Percentiles rank a stretch among this genome's conserved stretches.
Evolutionary conservation across 192 early-diverging fungal genomes (phyloP).

Genomic region (Linnemannia exigua): DNA sequence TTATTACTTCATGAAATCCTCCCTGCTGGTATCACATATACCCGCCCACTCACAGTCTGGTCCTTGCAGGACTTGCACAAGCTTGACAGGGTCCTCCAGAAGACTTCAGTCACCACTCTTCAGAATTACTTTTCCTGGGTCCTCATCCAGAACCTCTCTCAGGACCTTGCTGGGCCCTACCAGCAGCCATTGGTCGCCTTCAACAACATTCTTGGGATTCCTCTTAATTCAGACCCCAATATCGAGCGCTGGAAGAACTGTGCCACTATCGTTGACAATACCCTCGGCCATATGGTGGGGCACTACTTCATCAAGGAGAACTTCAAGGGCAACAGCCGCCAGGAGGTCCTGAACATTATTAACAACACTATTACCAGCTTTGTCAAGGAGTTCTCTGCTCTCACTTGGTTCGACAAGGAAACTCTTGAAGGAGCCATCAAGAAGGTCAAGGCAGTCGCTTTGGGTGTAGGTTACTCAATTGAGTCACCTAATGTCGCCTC

Average conservation of each 20-base stretch:
- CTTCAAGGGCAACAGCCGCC: slow-evolving; percentile 44
- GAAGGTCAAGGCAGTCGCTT: slow-evolving; percentile 60
- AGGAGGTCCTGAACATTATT: slow-evolving; percentile 56
- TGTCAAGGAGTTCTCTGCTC: slow-evolving; percentile 38
- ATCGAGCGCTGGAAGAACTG: slow-evolving; percentile 34
- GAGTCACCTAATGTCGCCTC: slow-evolving; percentile 52
- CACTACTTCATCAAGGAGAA: slow-evolving; percentile 60
- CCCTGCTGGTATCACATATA: slow-evolving; percentile 11
- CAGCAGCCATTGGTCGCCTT: slow-evolving; percentile 48
- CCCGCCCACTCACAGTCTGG: slow-evolving; percentile 1
- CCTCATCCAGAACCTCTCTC: slow-evolving; percentile 44
- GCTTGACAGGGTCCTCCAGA: slow-evolving; percentile 20
- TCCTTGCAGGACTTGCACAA: slow-evolving; percentile 43
- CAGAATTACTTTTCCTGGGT: slow-evolving; percentile 68
- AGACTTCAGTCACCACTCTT: slow-evolving; percentile 23
- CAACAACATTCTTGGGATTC: neutral
- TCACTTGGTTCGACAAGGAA: slow-evolving; percentile 61
- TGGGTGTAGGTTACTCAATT: slow-evolving; percentile 63
- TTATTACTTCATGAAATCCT: slow-evolving; percentile 38
- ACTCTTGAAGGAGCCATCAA: slow-evolving; percentile 58
- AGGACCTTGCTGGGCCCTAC: slow-evolving; percentile 45
- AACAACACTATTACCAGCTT: slow-evolving; percentile 52
- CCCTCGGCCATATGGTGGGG: slow-evolving; percentile 58
- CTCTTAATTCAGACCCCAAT: neutral
- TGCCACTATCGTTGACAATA: slow-evolving; percentile 32